Evolutionary conservation across 106 monocot species (phyloP).

Genomic region (Allium fistulosum): DNA sequence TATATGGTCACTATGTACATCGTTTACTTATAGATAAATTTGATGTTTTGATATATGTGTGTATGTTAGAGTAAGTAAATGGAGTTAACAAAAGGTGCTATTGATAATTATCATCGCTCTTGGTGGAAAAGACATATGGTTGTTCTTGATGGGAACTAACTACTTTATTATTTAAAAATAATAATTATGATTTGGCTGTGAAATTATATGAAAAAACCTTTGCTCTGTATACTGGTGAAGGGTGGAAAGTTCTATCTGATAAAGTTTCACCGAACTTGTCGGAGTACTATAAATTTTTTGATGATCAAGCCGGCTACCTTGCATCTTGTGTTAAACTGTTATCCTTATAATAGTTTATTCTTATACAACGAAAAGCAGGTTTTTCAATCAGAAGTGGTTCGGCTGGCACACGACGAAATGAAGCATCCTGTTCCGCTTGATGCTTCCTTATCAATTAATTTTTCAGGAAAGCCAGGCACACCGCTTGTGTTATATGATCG

Average conservation of each 20-base stretch:
- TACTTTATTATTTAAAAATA: slow-evolving; percentile 73
- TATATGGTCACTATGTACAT: too few species aligned
- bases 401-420: slow-evolving; percentile 82
- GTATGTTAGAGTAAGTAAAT: slow-evolving; percentile 60
- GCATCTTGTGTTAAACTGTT: slow-evolving; percentile 86
- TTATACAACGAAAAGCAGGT: slow-evolving; percentile 67
- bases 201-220: slow-evolving; percentile 97
- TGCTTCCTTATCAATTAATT: slow-evolving; percentile 86
- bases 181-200: too few species aligned
- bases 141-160: slow-evolving; percentile 96
- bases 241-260: slow-evolving; percentile 85
- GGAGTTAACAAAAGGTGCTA: too few species aligned
- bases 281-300: slow-evolving; percentile 90
- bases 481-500: slow-evolving; percentile 86
- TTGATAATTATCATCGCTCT: too few species aligned
- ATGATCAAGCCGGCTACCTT: slow-evolving; percentile 89
- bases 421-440: slow-evolving; percentile 90
- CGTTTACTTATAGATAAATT: too few species aligned
- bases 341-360: slow-evolving; percentile 75
- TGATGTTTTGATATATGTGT: too few species aligned
- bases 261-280: slow-evolving; percentile 90
- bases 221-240: slow-evolving; percentile 95
- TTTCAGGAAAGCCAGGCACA: slow-evolving; percentile 83
- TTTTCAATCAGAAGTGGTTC: slow-evolving; percentile 86
- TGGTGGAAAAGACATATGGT: slow-evolving; percentile 99